Base-by-base conservation (phyloP, 352 stramenopile genomes). In the Pythium coloratum region DNA sequence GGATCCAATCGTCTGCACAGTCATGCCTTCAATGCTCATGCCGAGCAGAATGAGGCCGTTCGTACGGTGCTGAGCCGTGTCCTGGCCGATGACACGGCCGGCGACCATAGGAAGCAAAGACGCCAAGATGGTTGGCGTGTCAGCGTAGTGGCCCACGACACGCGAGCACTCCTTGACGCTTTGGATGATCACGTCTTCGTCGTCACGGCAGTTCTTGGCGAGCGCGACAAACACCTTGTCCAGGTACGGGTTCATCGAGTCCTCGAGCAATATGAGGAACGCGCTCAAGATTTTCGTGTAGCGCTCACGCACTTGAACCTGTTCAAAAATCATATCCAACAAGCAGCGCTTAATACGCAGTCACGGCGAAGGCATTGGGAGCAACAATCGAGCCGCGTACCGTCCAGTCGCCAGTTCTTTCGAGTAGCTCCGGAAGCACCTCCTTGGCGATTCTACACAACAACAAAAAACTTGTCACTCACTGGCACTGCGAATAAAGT, bases 11-110 rank as follows among this genome's bases (percentile, higher is more conserved):
- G 76, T 91, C 18, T 77, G 71, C 10, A 71, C 42, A 14, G 77
- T 76, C 85, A 95, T 95, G 57, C 87, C 87, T 70, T 85, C 81
- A 42, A 95, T 85, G 56, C 81, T 92, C 85, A 95, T 92, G 34
- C 79, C 72, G 26, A 95, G 67, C 26, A 95, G 55, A 44, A 92
- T 86, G 32, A 95, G 67, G 3, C 85, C 87, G 59, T 92, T 92
- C 20, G 77, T 93, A 34, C 87, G 84, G 64, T 95, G 82, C 55
- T 89, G 85, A 8, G 84, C 75, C 12, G 87, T 92, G 70, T 94
- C 85, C 57, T 92, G 85, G 3, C 87, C 87, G 57, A 84, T 72
- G 10, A 90, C 66, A 24, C 80, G 73, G 30, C 87, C 87, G 26
- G 77, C 76, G 13, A 86, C 84, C 77, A 95, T 86, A 10, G 85